Base-by-base conservation (phyloP, 345 rosid genomes). In the Trapa incisa region DNA sequence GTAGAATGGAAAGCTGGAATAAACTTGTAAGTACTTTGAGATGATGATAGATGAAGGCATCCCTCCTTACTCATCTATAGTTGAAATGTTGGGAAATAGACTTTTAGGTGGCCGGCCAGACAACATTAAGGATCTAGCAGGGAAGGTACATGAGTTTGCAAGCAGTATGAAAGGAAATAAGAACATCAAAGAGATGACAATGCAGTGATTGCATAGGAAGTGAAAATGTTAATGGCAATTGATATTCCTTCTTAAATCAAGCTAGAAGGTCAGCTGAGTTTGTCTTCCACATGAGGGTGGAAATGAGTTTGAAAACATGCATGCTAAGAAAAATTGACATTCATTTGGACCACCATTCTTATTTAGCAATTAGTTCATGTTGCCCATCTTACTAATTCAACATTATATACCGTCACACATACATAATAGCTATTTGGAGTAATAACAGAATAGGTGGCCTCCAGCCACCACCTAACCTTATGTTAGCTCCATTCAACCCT, bases 11-110 rank as follows among this genome's bases (percentile, higher is more conserved):
- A 86, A 89, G 73, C 72, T 86, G 13, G 96, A 86, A 74, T 93
- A 89, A 74, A 97, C 93, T 3, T 84, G 96, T 70, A 83, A 69
- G 68, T 89, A 88, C 80, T 92, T 92, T 67, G 96, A 92, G 85
- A 84, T 81, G 86, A 89, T 92, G 97, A 73, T 92, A 53, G 97
- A 92, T 66, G 97, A 88, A 65, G 91, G 97, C 43, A 79, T 88
- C 67, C 98, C 97, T 4, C 96, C 97, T 1, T 92, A 89, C 79
- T 73, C 77, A 38, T 69, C 89, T 3, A 88, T 93, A 1, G 77
- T 87, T 37, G 96, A 86, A 84, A 68, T 85, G 84, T 66, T 92
- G 89, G 82, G 89, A 79, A 86, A 88, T 63, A 69, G 79, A 52
- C 81, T 87, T 8, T 65, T 85, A 32, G 88, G 91, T 58, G 87